These are phyloP conservation scores for Aspergillus olivimuriae DNA, from an alignment of 495 filamentous ascomycete species.

Conservation along the genomic window DNA sequence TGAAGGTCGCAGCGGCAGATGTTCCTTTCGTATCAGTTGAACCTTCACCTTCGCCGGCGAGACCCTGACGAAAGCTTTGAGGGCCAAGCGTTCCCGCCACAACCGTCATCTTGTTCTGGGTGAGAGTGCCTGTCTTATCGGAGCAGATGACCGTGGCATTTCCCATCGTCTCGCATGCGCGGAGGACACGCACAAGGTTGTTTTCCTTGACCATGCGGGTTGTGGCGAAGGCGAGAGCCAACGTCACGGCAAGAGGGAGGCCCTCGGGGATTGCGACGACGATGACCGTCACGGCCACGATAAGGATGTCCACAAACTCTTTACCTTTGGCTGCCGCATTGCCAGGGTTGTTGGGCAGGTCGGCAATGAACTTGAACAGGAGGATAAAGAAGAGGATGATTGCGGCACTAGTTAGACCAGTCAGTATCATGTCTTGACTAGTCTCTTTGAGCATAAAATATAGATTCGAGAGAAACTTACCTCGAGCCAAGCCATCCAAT, in stretches of 20 bases:
- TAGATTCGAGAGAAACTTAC: constrained; percentile 12
- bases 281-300: constrained; percentile 64
- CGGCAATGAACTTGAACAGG: constrained; percentile 53
- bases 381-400: constrained; percentile 58
- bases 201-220: constrained; percentile 65
- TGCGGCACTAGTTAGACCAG: constrained; percentile 38
- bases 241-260: constrained; percentile 59
- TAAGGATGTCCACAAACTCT: constrained; percentile 60
- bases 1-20: constrained; percentile 29
- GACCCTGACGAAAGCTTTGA: constrained; percentile 45
- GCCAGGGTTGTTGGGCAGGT: constrained; percentile 42
- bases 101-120: constrained; percentile 67
- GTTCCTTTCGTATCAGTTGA: constrained; percentile 7
- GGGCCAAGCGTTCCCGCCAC: constrained; percentile 56
- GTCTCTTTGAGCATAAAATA: too few species aligned
- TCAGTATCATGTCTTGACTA: too few species aligned
- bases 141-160: constrained; percentile 66
- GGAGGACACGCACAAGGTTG: constrained; percentile 59
- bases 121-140: constrained; percentile 67
- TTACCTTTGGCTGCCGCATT: constrained; percentile 52
- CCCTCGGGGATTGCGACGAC: constrained; percentile 70
- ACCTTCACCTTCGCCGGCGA: constrained; percentile 18
- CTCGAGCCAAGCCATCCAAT: constrained; percentile 51
- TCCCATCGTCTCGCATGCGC: constrained; percentile 67
- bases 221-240: constrained; percentile 65